These are phyloP conservation scores for Xylariaceae sp. DNA, from an alignment of 2,329 filamentous ascomycete genomes.

Conservation along the genomic window DNA sequence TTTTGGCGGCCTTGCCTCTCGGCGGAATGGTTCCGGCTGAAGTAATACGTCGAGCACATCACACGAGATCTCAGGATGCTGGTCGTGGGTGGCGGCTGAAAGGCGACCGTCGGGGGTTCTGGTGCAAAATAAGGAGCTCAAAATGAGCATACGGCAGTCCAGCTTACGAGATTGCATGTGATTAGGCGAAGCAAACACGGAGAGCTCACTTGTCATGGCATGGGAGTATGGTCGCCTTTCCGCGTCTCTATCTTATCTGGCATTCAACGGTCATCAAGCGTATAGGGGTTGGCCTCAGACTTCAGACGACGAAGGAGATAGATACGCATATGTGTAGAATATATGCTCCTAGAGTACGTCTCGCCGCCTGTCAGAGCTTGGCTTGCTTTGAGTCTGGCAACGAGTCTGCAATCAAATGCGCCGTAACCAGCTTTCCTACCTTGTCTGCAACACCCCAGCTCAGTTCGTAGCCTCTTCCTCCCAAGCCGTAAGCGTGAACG, in stretches of 20 bases:
- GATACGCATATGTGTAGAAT: neutral
- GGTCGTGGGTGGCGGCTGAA: conserved; percentile 46
- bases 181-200: too few species aligned
- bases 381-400: neutral
- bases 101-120: conserved; percentile 46
- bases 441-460: conserved; percentile 55
- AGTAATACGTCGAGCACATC: conserved; percentile 44
- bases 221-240: too few species aligned
- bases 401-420: conserved; percentile 15
- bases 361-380: conserved; percentile 3
- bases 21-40: conserved; percentile 39
- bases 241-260: too few species aligned
- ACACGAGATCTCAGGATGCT: conserved; percentile 46
- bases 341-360: too few species aligned
- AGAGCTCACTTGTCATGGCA: too few species aligned
- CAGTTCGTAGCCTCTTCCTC: conserved; percentile 56
- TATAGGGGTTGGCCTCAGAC: too few species aligned
- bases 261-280: too few species aligned
- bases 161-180: neutral
- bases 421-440: conserved; percentile 38
- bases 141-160: conserved; percentile 14
- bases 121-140: conserved; percentile 40
- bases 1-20: conserved; percentile 45
- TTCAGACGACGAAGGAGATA: neutral
- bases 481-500: conserved; percentile 56